Percentiles rank a stretch among this genome's conserved stretches.
These are phyloP conservation scores for Marchantia paleacea DNA, from an alignment of 225 moss, liverwort and hornwort genomes.

Conservation along the genomic window DNA sequence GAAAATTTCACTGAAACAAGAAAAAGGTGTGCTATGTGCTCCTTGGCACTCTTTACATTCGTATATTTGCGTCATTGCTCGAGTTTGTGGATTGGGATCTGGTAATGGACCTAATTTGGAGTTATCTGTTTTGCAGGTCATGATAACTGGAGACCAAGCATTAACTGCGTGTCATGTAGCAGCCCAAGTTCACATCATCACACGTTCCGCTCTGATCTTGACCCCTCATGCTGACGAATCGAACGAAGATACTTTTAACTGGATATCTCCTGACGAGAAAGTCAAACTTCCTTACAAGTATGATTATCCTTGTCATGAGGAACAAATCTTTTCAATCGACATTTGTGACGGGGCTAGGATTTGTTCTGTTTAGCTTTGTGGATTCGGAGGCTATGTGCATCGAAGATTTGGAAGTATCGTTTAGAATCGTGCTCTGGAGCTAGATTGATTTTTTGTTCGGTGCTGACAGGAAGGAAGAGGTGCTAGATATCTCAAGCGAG, in stretches of 20 bases:
- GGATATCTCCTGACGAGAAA: constrained; percentile 90
- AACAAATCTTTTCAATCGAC: background rate
- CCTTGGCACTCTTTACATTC: background rate
- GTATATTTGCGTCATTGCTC: background rate
- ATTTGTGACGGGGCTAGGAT: background rate
- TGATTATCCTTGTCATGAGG: background rate
- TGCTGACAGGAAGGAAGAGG: constrained; percentile 56
- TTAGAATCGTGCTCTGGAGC: background rate
- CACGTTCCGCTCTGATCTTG: constrained; percentile 74
- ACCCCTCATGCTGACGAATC: constrained; percentile 51
- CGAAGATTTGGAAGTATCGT: background rate
- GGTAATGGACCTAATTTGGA: constrained; percentile 20
- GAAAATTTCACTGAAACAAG: no score
- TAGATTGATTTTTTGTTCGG: background rate
- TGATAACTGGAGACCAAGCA: constrained; percentile 99
- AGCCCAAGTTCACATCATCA: constrained; percentile 81
- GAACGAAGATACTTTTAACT: constrained; percentile 54
- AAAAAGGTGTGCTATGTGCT: no score
- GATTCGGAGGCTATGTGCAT: background rate
- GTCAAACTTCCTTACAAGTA: constrained; percentile 63
- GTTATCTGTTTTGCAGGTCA: constrained; percentile 55
- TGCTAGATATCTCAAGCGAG: constrained; percentile 57
- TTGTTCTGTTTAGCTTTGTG: background rate
- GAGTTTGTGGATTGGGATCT: background rate
- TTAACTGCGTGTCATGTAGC: constrained; percentile 97